Evolutionary conservation across 1,139 yeast species (phyloP), one percentile per base, ranked within the genome.

Genomic region (Eremothecium coryli): DNA sequence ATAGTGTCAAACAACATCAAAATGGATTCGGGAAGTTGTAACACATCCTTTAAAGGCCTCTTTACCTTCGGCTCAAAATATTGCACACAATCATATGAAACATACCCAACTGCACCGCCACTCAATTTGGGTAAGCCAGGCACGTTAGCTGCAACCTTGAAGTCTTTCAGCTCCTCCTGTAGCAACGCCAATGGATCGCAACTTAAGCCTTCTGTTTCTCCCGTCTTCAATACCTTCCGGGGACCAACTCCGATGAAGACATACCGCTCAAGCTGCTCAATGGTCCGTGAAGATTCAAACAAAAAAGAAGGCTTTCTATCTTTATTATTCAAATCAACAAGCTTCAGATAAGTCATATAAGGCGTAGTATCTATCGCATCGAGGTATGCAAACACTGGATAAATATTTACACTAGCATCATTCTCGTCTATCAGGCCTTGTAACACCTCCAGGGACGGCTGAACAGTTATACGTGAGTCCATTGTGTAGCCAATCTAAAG

Each of bases 21-120:
- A 5, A 81, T 80, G 1, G 96, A 81, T 61, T 90, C 98, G 0
- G 98, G 98, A 10, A 90, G 70, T 40, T 80, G 62, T 48, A 90
- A 63, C 1, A 80, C 77, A 57, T 90, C 97, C 49, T 80, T 74
- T 50, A 88, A 66, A 3, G 63, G 65, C 46, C 85, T 72, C 40
- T 69, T 68, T 1, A 97, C 88, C 51, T 71, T 79, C 38, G 98
- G 98, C 61, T 90, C 98, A 50, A 90, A 90, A 60, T 90, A 90
- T 53, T 85, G 82, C 53, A 90, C 81, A 65, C 99, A 90, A 58
- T 93, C 99, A 52, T 90, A 90, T 0, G 96, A 84, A 31, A 90
- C 76, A 54, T 86, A 90, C 0, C 98, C 98, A 34, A 90, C 71
- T 7, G 97, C 97, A 43, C 98, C 99, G 36, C 99, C 98, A 50